Evolutionary conservation across 139 green algal species (phyloP), one percentile per base, ranked within the genome.

Genomic region (Closterium sp.): DNA sequence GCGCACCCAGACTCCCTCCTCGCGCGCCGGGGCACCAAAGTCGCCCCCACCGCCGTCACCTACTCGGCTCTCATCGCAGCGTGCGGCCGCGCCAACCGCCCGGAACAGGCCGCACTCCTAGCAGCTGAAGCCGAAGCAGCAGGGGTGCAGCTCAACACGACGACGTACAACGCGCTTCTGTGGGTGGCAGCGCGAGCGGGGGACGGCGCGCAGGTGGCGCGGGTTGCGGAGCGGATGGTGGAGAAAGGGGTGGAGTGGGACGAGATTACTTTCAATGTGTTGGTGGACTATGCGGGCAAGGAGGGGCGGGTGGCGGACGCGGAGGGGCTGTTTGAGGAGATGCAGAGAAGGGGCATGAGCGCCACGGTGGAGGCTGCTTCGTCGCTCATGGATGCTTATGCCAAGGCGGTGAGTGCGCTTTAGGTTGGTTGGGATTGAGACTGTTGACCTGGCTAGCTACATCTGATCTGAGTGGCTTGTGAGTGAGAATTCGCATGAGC

Each of bases 251-350:
- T 92, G 86, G 29, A 24, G 21, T 28, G 89, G 27, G 87, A 93
- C 42, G 88, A 27, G 27, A 90, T 93, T 4, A 93, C 91, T 3
- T 93, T 89, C 88, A 34, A 27, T 38, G 22, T 91, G 31, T 10
- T 93, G 31, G 31, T 93, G 31, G 31, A 93, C 30, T 31, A 38
- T n/a, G 42, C 87, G 19, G 91, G 86, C 17, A 93, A 93, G 87
- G 88, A 93, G 42, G 91, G 91, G 6, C 29, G 34, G 13, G n/a
- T 92, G 24, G 91, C 5, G 24, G 88, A 89, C 89, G 91, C 86
- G 70, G n/a, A 93, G 87, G 34, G 24, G 28, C 28, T 87, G 86
- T 93, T 93, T 93, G 86, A 91, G 10, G 62, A 93, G 91, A 87
- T 93, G 91, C 28, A 31, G 28, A 3, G 10, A 5, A 4, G 87